Base-by-base conservation (phyloP, 2,329 filamentous ascomycete species). In the Shiraia sp. region DNA sequence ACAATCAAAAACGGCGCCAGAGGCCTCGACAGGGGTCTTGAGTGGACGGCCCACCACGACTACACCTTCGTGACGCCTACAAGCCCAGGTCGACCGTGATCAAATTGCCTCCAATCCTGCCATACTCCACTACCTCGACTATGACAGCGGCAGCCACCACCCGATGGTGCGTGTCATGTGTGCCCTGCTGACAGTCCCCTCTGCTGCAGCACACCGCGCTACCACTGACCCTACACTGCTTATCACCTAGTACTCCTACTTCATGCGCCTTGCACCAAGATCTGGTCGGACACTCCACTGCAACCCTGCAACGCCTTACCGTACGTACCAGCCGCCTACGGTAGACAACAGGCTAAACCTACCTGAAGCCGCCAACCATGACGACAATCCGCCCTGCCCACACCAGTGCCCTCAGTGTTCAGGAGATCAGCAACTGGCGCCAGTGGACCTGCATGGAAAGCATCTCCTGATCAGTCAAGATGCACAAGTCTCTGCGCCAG, bases 271-370 rank as follows among this genome's bases (percentile, higher is more conserved):
- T n/a, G n/a, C n/a, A n/a, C n/a, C n/a, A n/a, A n/a, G n/a, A n/a
- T n/a, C n/a, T n/a, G n/a, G n/a, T n/a, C n/a, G n/a, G n/a, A n/a
- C n/a, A n/a, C n/a, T n/a, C n/a, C n/a, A n/a, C n/a, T n/a, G n/a
- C n/a, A n/a, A n/a, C n/a, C n/a, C n/a, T n/a, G n/a, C n/a, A n/a
- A n/a, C n/a, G n/a, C 31, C 25, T 25, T 23, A 28, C 40, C 45
- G 42, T 55, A 42, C 44, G 33, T 41, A 47, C 53, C 40, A 53
- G 47, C 47, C 47, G 51, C 53, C 32, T 43, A 40, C 39, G n/a
- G n/a, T n/a, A n/a, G n/a, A n/a, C n/a, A 65, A 59, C 55, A 59
- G 63, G 55, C 61, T 64, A 65, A 65, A 61, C 36, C 36, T 47
- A 48, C 32, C 33, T 31, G 30, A 44, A 39, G 46, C 27, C 42